Percentiles rank a stretch among this genome's conserved stretches.
These are phyloP conservation scores for Albatrellus sp. DNA, from an alignment of 1,284 basidiomycete species.

Conservation along the genomic window DNA sequence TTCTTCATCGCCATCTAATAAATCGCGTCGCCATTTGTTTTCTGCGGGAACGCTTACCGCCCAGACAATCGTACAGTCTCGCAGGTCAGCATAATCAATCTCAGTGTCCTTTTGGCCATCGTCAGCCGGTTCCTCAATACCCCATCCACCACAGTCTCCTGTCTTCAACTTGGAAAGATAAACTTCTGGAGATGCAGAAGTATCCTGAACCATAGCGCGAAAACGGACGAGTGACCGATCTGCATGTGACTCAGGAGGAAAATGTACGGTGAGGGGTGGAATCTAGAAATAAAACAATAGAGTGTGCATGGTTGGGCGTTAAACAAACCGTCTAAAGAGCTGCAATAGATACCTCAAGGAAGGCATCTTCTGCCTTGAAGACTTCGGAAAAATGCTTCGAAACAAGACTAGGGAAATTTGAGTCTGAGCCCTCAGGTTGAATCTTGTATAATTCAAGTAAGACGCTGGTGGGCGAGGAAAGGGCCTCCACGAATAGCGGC, in stretches of 20 bases:
- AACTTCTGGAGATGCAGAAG: conserved; percentile 56
- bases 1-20: conserved; percentile 19
- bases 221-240: conserved; percentile 52
- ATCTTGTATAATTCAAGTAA: conserved; percentile 33
- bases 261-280: conserved; percentile 32
- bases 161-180: conserved; percentile 39
- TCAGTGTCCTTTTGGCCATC: conserved; percentile 12
- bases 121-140: conserved; percentile 26
- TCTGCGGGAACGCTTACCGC: conserved; percentile 59
- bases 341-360: conserved; percentile 27
- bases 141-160: conserved; percentile 57
- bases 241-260: conserved; percentile 33
- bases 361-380: conserved; percentile 28
- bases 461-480: conserved; percentile 32
- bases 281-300: conserved; percentile 27
- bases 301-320: background rate
- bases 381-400: conserved; percentile 35
- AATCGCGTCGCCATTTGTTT: conserved; percentile 31
- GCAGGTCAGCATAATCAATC: conserved; percentile 37
- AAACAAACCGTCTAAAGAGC: background rate
- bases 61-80: conserved; percentile 55
- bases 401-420: conserved; percentile 34
- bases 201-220: conserved; percentile 71
- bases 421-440: conserved; percentile 10
- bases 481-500: conserved; percentile 34